A percentile compares a stretch with the other conserved stretches of the same genome.
phyloP scores from a whole-genome alignment of 208 protist genomes.

The Trypanosoma theileri region DNA sequence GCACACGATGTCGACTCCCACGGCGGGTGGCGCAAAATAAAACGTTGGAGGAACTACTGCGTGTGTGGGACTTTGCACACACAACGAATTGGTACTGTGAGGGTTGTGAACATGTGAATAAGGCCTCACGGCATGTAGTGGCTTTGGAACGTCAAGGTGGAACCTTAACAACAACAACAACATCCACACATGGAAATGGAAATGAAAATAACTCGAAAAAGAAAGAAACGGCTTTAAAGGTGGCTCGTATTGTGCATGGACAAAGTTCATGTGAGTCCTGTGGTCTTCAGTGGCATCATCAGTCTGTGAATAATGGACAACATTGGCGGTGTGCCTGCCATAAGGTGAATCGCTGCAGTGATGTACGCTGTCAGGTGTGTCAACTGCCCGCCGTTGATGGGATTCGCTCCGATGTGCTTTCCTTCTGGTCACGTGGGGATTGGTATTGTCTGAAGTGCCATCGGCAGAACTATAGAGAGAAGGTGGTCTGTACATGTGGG shows the following conservation, averaged over 20 bases:
- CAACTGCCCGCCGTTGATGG: constrained; percentile 45
- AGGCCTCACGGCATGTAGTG: constrained; percentile 49
- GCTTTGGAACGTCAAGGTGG: constrained; percentile 16
- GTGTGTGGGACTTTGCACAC: constrained; percentile 55
- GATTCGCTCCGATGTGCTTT: constrained; percentile 47
- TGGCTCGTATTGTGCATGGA: constrained; percentile 34
- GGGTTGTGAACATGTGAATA: constrained; percentile 65
- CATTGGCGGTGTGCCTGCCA: constrained; percentile 81
- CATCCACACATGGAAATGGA: background rate
- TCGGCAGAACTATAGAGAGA: constrained; percentile 60
- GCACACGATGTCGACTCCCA: constrained; percentile 66
- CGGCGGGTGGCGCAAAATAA: constrained; percentile 27
- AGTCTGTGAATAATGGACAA: constrained; percentile 30
- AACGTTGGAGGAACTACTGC: constrained; percentile 32
- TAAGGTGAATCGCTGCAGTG: constrained; percentile 39
- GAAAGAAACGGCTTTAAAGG: constrained; percentile 13
- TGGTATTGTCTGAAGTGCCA: constrained; percentile 65
- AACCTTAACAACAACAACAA: background rate
- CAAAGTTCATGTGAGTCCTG: constrained; percentile 48
- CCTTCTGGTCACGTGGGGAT: constrained; percentile 65
- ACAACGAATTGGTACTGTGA: constrained; percentile 77
- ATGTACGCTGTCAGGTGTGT: constrained; percentile 45
- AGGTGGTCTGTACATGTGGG: constrained; percentile 53
- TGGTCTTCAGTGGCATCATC: constrained; percentile 63
- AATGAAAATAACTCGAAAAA: background rate